Conservation (phyloP, 257 asterid genomes). For the Solanum virginianum region DNA sequence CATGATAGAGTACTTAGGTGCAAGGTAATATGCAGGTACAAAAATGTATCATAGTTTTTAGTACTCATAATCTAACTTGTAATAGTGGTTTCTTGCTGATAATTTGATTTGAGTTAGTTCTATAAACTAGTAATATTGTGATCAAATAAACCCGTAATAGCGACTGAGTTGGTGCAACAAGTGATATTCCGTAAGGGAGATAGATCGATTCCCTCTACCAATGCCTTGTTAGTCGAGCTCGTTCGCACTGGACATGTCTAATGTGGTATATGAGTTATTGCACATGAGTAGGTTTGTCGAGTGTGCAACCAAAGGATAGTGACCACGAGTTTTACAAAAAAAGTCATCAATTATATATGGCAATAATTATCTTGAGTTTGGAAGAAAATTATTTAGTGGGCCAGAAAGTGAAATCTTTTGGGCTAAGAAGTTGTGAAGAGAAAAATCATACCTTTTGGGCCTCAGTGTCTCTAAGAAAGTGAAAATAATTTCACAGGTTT, state of each 20-base stretch:
- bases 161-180: neutral
- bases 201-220: too few species aligned
- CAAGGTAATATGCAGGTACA: conserved; percentile 77
- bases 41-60: conserved; percentile 14
- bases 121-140: neutral
- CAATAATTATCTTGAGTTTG: neutral
- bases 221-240: too few species aligned
- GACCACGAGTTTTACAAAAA: too few species aligned
- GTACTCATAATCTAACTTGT: neutral
- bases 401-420: neutral
- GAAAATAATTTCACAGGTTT: too few species aligned
- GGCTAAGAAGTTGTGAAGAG: neutral
- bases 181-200: neutral
- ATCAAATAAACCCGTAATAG: neutral
- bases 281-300: neutral
- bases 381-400: neutral
- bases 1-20: conserved; percentile 65
- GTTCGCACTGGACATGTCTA: too few species aligned
- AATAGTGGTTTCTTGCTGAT: neutral
- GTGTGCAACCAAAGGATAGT: neutral
- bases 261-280: neutral
- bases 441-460: neutral
- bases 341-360: neutral
- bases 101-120: neutral
- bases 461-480: neutral